These are phyloP conservation scores for Beta lomatogona DNA, from an alignment of 179 eudicot species.

Conservation along the genomic window DNA sequence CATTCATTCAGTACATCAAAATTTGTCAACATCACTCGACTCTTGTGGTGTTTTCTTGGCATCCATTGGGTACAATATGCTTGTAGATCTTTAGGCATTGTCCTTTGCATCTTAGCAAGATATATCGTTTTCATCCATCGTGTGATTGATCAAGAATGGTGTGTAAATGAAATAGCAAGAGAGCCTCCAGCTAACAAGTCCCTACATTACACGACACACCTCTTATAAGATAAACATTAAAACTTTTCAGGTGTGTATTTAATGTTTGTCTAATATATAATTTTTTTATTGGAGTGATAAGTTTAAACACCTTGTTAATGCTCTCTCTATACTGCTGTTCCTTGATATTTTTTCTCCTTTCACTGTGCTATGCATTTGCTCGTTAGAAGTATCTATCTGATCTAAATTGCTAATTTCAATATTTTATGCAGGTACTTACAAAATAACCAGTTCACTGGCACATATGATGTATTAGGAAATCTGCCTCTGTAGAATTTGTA, in stretches of 20 bases:
- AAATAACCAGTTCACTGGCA: conserved; percentile 54
- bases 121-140: conserved; percentile 56
- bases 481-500: conserved; percentile 68
- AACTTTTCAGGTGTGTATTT: too few relatives aligned
- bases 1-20: background rate
- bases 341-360: too few relatives aligned
- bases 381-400: background rate
- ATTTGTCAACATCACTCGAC: background rate
- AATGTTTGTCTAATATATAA: too few relatives aligned
- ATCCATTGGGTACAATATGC: background rate
- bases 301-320: conserved; percentile 43
- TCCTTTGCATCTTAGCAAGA: conserved; percentile 6
- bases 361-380: background rate
- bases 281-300: too few relatives aligned
- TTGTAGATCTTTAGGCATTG: background rate
- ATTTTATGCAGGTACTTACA: conserved; percentile 40
- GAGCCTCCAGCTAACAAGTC: conserved; percentile 76
- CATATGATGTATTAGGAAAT: conserved; percentile 46
- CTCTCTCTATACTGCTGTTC: background rate
- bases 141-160: conserved; percentile 61
- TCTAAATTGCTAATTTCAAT: conserved; percentile 4
- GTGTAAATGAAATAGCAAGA: conserved; percentile 81
- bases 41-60: background rate
- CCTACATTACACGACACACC: conserved; percentile 47
- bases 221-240: too few relatives aligned